These are phyloP conservation scores for Crithidia thermophila DNA, from an alignment of 208 protist species.

Conservation along the genomic window DNA sequence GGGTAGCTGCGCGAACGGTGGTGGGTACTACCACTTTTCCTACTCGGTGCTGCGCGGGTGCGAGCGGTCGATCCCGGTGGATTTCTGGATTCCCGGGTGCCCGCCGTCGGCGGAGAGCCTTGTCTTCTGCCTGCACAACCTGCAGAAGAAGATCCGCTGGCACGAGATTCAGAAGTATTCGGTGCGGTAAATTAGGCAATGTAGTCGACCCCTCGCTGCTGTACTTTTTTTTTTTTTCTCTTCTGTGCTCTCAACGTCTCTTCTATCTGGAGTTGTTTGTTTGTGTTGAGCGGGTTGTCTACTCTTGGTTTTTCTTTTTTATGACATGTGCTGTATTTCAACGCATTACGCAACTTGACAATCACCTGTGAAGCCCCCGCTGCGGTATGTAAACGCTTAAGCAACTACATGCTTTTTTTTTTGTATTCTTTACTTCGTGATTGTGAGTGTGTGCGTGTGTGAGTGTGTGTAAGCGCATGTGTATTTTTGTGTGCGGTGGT, in stretches of 20 bases:
- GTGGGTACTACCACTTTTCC: conserved; percentile 99
- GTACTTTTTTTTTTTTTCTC: neutral
- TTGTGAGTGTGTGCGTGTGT: neutral
- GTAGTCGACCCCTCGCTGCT: neutral
- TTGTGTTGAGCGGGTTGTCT: no score
- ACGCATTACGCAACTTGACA: neutral
- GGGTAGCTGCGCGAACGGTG: conserved; percentile 98
- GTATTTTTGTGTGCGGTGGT: neutral
- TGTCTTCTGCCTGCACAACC: conserved; percentile 90
- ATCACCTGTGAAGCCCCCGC: neutral
- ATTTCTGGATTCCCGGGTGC: conserved; percentile 99
- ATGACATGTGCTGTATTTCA: neutral
- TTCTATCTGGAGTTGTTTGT: no score
- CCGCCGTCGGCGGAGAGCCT: conserved; percentile 96
- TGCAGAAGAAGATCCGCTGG: conserved; percentile 95
- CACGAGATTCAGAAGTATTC: conserved; percentile 94
- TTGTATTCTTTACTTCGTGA: no score
- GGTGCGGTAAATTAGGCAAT: conserved; percentile 58
- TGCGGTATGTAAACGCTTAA: no score
- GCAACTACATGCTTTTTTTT: neutral
- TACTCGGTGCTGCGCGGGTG: conserved; percentile 97
- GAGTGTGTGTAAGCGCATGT: neutral
- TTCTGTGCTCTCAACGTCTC: no score
- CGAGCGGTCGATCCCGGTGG: conserved; percentile 98
- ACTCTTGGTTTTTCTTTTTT: neutral